phyloP scores from a whole-genome alignment of 139 green algal species.

The Spirogloea muscicola region DNA sequence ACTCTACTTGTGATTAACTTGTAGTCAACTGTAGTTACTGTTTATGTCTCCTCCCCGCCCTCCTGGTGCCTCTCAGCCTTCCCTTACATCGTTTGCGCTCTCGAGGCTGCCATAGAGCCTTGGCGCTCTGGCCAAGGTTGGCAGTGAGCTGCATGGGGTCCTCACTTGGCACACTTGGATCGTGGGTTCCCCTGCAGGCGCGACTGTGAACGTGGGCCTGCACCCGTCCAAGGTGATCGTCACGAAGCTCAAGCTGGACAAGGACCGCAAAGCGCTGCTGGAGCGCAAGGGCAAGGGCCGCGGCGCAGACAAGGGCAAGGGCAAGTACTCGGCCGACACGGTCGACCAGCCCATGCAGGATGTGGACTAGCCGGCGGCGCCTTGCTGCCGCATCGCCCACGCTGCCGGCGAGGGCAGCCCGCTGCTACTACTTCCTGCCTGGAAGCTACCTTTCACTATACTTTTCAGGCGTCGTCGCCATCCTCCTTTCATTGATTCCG shows the following conservation, averaged over 20 bases:
- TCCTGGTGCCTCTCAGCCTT: background rate
- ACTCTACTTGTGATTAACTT: background rate
- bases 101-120: background rate
- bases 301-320: slow-evolving; percentile 73
- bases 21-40: too few relatives aligned
- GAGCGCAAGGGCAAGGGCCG: slow-evolving; percentile 83
- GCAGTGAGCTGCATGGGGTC: background rate
- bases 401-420: too few relatives aligned
- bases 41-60: background rate
- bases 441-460: too few relatives aligned
- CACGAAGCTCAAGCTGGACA: slow-evolving; percentile 99
- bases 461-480: too few relatives aligned
- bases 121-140: background rate
- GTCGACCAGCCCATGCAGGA: slow-evolving; percentile 47
- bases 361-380: slow-evolving; percentile 39
- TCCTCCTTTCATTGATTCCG: too few relatives aligned
- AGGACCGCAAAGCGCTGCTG: slow-evolving; percentile 84
- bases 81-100: background rate
- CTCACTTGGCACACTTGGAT: background rate
- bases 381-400: too few relatives aligned
- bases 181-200: slow-evolving; percentile 59
- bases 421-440: too few relatives aligned
- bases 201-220: slow-evolving; percentile 91
- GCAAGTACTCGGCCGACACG: slow-evolving; percentile 56
- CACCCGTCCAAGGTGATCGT: slow-evolving; percentile 96